phyloP scores from a whole-genome alignment of 495 filamentous ascomycete species.

The Aspergillus diversus region DNA sequence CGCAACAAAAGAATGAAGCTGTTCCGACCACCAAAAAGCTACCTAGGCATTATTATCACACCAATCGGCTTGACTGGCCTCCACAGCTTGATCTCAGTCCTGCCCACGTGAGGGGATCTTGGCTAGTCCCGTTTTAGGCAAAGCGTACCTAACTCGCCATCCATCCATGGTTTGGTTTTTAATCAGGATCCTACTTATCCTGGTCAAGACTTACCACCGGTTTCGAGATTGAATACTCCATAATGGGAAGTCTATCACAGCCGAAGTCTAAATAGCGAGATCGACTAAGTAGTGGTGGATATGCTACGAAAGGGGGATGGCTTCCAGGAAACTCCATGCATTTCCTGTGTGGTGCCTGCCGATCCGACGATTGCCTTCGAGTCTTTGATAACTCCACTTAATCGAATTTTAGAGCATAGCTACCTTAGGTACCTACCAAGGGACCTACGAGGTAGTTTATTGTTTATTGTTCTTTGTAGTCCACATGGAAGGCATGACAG shows the following conservation, averaged over 20 bases:
- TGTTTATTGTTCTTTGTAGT: background rate
- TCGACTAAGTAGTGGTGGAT: background rate
- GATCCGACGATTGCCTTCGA: conserved; percentile 7
- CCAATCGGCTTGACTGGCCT: conserved; percentile 9
- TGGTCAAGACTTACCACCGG: no score
- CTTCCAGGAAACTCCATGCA: background rate
- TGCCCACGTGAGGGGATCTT: conserved; percentile 18
- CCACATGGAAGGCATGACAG: background rate
- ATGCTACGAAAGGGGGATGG: background rate
- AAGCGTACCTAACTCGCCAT: conserved; percentile 1
- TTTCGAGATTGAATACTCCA: no score
- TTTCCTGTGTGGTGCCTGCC: conserved; percentile 13
- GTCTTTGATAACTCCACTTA: background rate
- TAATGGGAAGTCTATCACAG: background rate
- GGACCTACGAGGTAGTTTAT: no score
- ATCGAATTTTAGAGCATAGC: background rate
- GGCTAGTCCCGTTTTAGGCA: conserved; percentile 16
- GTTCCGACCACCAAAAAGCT: conserved; percentile 3
- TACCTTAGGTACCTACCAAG: no score
- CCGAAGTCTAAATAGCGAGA: background rate
- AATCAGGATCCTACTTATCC: background rate
- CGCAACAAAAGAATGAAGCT: conserved; percentile 5
- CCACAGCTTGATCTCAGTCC: conserved; percentile 11
- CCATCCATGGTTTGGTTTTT: background rate
- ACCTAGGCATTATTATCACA: background rate